These are phyloP conservation scores for Baeospora myosura DNA, from an alignment of 1,284 basidiomycete species.

Conservation along the genomic window DNA sequence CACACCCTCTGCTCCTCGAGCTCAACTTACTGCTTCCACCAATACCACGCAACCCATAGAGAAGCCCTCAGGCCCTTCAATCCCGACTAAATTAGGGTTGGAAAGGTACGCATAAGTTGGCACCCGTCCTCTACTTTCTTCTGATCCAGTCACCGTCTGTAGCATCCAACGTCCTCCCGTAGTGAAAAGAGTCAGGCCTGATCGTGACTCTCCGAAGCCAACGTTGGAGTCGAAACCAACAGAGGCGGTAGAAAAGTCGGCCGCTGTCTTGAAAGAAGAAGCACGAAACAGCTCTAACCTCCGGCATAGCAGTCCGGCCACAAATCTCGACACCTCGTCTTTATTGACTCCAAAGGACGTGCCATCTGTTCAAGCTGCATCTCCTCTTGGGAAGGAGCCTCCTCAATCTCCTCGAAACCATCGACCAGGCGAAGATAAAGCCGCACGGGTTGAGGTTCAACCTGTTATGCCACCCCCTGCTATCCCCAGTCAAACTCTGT, in stretches of 20 bases:
- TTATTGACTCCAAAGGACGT: not conserved
- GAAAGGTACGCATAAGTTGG: slow-evolving; percentile 43
- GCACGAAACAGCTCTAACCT: too few species aligned
- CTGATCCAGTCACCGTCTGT: slow-evolving; percentile 3
- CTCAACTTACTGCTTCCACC: slow-evolving; percentile 34
- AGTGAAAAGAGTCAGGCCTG: slow-evolving; percentile 60
- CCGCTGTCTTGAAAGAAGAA: too few species aligned
- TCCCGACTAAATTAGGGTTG: slow-evolving; percentile 32
- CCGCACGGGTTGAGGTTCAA: slow-evolving; percentile 24
- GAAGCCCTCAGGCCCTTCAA: not conserved
- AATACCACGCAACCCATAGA: slow-evolving; percentile 17
- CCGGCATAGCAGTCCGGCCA: not conserved
- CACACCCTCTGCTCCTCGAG: slow-evolving; percentile 52
- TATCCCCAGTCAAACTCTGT: slow-evolving; percentile 70
- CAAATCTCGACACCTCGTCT: not conserved
- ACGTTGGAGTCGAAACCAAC: slow-evolving; percentile 19
- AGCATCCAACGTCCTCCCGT: slow-evolving; percentile 73
- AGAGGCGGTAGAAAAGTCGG: too few species aligned
- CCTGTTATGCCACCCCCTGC: slow-evolving; percentile 68
- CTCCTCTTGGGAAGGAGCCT: slow-evolving; percentile 30
- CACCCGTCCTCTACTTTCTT: not conserved
- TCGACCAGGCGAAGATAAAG: slow-evolving; percentile 19
- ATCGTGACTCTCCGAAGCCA: slow-evolving; percentile 38
- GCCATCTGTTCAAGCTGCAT: not conserved
- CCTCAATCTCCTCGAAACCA: slow-evolving; percentile 32